Evolutionary conservation across 306 rosid species (phyloP).

Genomic region (Gastrolobium villosum): DNA sequence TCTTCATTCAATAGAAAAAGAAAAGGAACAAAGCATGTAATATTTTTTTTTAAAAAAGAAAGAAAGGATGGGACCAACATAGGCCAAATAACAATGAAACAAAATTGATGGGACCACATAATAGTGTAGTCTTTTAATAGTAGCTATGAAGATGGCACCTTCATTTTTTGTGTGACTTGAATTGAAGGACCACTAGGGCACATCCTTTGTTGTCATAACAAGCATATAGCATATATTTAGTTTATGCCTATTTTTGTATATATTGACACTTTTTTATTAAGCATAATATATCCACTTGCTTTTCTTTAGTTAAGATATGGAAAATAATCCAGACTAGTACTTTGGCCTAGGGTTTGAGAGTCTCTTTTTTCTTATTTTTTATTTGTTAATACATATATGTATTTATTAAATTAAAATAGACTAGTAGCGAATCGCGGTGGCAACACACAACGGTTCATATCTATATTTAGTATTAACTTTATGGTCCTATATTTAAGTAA

Average conservation of each 20-base stretch:
- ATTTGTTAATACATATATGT: background rate
- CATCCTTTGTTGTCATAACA: slow-evolving; percentile 45
- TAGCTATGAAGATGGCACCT: slow-evolving; percentile 17
- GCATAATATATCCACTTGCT: slow-evolving; percentile 26
- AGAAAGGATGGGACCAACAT: slow-evolving; percentile 38
- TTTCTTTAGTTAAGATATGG: background rate
- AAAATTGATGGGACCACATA: slow-evolving; percentile 46
- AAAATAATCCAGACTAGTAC: background rate
- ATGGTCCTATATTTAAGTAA: background rate
- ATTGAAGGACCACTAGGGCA: slow-evolving; percentile 54
- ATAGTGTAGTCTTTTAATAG: slow-evolving; percentile 44
- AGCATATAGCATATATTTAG: slow-evolving; percentile 38
- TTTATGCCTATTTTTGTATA: slow-evolving; percentile 47
- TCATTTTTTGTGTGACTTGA: slow-evolving; percentile 20
- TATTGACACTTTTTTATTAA: slow-evolving; percentile 11
- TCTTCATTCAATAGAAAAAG: slow-evolving; percentile 21
- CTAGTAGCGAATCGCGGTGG: background rate
- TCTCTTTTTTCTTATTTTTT: background rate
- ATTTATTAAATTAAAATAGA: background rate
- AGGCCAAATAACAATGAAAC: background rate
- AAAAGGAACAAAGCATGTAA: slow-evolving; percentile 20
- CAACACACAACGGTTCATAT: background rate
- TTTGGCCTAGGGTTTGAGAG: slow-evolving; percentile 16
- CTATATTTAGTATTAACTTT: background rate
- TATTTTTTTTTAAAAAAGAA: slow-evolving; percentile 18